Base-by-base conservation (phyloP, 768 basidiomycete genomes). In the Rhodocollybia butyracea region DNA sequence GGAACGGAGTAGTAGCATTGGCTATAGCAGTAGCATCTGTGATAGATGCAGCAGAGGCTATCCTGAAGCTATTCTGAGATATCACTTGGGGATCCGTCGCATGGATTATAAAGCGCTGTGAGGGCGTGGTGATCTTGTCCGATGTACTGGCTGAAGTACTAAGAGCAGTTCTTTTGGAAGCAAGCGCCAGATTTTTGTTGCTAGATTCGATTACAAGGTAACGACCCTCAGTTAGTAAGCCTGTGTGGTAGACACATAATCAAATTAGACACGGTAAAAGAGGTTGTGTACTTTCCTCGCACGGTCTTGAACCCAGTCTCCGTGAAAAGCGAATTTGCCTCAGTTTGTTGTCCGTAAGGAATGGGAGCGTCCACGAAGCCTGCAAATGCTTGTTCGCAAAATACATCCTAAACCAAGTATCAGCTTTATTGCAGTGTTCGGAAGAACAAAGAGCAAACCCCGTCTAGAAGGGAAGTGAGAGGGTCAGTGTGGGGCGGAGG, bases 281-380 rank as follows among this genome's bases (percentile, higher is more conserved):
- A n/a, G n/a, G 27, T 22, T 5, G 4, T 7, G 45, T 22, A 5
- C 45, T 7, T 26, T 31, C 47, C 47, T 50, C 47, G 27, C 12
- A 50, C 47, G 32, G 29, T 50, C 24, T 30, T 47, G 50, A 51
- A 51, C 5, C 50, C 50, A 6, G 12, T 32, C 26, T 51, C 50
- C 8, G 50, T 51, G 50, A 51, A 51, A 10, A 51, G 26, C 6
- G 50, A 34, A 22, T 19, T 22, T 22, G 34, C 31, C 29, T 6
- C 31, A n/a, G 50, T 51, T 26, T 51, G 30, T 6, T 51, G 19
- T 5, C 50, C 50, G 34, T 51, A 38, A 5, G 50, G 50, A 51
- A 51, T 38, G 27, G 50, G 31, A 39, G 50, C 22, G 13, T 38
- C 22, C 11, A 47, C 26, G 15, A 30, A 22, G 11, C 38, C 50